Percentiles rank a stretch among this genome's conserved stretches.
Conservation (phyloP, 371 early-diverging fungal genomes). For the Basidiobolus heterosporus region DNA sequence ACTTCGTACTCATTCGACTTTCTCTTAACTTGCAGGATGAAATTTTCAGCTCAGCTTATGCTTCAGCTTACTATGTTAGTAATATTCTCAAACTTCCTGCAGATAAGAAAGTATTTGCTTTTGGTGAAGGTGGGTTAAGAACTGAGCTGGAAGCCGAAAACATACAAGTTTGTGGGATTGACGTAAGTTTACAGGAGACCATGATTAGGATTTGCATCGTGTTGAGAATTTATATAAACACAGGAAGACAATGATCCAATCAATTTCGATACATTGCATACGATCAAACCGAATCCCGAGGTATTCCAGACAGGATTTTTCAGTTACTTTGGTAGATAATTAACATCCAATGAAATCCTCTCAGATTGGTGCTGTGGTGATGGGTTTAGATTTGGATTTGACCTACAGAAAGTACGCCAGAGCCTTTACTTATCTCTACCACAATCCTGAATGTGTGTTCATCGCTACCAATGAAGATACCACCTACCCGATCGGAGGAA, state of each 20-base stretch:
- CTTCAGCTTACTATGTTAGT: conserved; percentile 81
- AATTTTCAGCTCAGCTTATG: conserved; percentile 83
- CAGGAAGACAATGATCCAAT: too few relatives aligned
- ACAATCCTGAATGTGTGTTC: conserved; percentile 57
- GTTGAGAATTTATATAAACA: too few relatives aligned
- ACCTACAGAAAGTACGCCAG: conserved; percentile 80
- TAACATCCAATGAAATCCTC: too few relatives aligned
- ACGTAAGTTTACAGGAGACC: too few relatives aligned
- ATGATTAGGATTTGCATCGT: too few relatives aligned
- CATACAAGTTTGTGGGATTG: too few relatives aligned
- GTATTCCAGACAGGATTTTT: too few relatives aligned
- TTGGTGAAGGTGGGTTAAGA: conserved; percentile 77
- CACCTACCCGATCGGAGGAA: conserved; percentile 65
- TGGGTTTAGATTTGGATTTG: conserved; percentile 74
- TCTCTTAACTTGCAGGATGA: conserved; percentile 63
- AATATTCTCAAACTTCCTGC: conserved; percentile 56
- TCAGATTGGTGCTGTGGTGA: conserved; percentile 69
- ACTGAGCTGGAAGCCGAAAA: conserved; percentile 58
- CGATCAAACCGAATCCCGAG: too few relatives aligned
- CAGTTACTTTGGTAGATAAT: too few relatives aligned
- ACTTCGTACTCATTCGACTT: too few relatives aligned
- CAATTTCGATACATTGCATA: too few relatives aligned
- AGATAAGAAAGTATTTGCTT: conserved; percentile 76
- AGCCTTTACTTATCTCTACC: conserved; percentile 65
- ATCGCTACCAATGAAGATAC: conserved; percentile 86